Conservation (phyloP, 2,329 filamentous ascomycete genomes). For the Calycina herbarum region DNA sequence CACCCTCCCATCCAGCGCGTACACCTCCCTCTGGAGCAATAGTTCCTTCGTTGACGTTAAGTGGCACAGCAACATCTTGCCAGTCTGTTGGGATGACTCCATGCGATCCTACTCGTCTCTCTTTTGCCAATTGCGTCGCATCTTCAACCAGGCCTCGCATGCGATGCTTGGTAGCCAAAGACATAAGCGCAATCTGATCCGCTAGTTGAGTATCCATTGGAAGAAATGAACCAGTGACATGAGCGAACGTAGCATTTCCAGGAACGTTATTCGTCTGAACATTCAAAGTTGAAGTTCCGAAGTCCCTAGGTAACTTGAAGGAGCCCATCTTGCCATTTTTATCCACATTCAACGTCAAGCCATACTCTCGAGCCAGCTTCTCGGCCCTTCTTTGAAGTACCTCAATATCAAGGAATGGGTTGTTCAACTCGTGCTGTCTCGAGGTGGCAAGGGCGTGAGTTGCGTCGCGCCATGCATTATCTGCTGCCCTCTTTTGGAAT, state of each 20-base stretch:
- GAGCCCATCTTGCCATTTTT: slow-evolving; percentile 52
- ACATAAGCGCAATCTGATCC: slow-evolving; percentile 80
- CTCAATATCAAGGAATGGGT: slow-evolving; percentile 48
- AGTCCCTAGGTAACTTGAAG: slow-evolving; percentile 35
- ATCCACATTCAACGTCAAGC: slow-evolving; percentile 56
- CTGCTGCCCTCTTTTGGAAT: slow-evolving; percentile 63
- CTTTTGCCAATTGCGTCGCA: slow-evolving; percentile 67
- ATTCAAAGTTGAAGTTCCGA: slow-evolving; percentile 42
- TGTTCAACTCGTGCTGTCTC: slow-evolving; percentile 56
- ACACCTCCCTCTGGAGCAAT: slow-evolving; percentile 29
- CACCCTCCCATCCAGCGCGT: slow-evolving; percentile 46
- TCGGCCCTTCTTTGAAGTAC: slow-evolving; percentile 46
- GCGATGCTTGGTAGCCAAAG: slow-evolving; percentile 79
- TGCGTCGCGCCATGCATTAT: slow-evolving; percentile 66
- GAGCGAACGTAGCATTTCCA: slow-evolving; percentile 60
- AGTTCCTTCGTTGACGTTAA: slow-evolving; percentile 40
- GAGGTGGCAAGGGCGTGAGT: slow-evolving; percentile 55
- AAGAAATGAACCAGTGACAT: slow-evolving; percentile 67
- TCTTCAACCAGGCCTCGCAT: slow-evolving; percentile 77
- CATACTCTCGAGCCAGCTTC: slow-evolving; percentile 59
- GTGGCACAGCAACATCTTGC: slow-evolving; percentile 64
- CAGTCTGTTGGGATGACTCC: slow-evolving; percentile 77
- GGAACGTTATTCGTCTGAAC: slow-evolving; percentile 59
- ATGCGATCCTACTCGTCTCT: slow-evolving; percentile 75
- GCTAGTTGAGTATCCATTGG: slow-evolving; percentile 74